Evolutionary conservation across 306 rosid species (phyloP).

Genomic region (Nissolia schottii): DNA sequence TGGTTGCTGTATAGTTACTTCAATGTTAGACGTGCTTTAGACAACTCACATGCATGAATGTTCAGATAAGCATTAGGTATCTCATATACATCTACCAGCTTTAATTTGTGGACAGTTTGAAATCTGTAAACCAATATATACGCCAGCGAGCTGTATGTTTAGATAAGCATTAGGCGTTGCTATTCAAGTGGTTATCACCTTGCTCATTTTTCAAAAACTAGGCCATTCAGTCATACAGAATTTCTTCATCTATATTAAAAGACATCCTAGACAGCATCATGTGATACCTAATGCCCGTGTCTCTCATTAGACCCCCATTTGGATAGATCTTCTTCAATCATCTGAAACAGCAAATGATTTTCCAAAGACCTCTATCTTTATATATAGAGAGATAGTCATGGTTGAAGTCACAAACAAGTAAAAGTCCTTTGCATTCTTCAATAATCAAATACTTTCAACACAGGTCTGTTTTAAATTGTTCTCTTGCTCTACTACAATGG

Average conservation of each 20-base stretch:
- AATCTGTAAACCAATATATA: no score
- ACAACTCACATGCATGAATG: conserved; percentile 16
- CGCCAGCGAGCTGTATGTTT: no score
- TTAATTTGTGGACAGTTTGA: no score
- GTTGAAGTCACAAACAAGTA: not conserved
- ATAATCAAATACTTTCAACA: not conserved
- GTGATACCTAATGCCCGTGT: not conserved
- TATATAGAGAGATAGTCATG: not conserved
- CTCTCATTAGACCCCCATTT: not conserved
- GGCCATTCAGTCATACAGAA: not conserved
- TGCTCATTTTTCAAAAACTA: not conserved
- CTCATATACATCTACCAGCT: no score
- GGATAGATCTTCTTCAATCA: not conserved
- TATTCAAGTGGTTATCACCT: not conserved
- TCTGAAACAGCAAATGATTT: not conserved
- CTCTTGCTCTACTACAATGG: conserved; percentile 10
- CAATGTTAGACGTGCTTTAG: conserved; percentile 8
- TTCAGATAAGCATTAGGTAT: no score
- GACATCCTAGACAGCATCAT: conserved; percentile 1
- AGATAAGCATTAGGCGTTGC: not conserved
- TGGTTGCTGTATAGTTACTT: not conserved
- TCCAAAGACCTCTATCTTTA: not conserved
- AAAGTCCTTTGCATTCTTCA: not conserved
- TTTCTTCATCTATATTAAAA: not conserved
- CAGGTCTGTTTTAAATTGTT: not conserved